Evolutionary conservation across 106 monocot genomes (phyloP), one percentile per base, ranked within the genome.

Genomic region (Allium fistulosum): DNA sequence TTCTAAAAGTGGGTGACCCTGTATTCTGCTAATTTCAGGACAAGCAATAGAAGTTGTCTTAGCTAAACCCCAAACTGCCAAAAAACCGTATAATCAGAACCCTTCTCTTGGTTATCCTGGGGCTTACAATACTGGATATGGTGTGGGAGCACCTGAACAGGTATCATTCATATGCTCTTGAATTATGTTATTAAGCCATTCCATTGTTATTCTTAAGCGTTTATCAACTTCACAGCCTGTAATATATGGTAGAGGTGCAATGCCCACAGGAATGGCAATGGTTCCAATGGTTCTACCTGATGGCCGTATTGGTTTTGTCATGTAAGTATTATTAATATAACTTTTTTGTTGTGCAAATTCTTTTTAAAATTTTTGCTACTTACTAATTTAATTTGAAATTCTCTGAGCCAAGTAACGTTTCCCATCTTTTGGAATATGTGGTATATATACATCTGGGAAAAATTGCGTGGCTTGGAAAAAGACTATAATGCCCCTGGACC

Each of bases 231-330:
- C 78, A 69, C 84, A 99, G 97, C 92, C 97, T 13, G 75, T 99
- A 81, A 93, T 99, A 67, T 92, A 90, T 83, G 97, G 97, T 48
- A 80, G 97, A 76, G 97, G 97, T 59, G 92, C 97, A 5, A 90
- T 80, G 84, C 97, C 97, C 9, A 15, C 89, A 16, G 92, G 97
- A 16, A 93, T 99, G 97, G 89, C 87, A 74, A 92, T 99, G 97
- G 92, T 99, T 22, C 97, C 97, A 0, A 99, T 99, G 97, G 82
- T 92, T 72, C 81, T 99, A 8, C 92, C 97, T 62, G 97, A 93
- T 72, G 92, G 97, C 49, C 92, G 97, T 17, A 81, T 99, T 71
- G 97, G 97, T 51, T 99, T 90, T 69, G 92, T 93, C 64, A 70
- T 99, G 97, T 99, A 81, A 92, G 97, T 49, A 18, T 5, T 10